Base-by-base conservation (phyloP, 1,284 basidiomycete species). In the Flammula alnicola region DNA sequence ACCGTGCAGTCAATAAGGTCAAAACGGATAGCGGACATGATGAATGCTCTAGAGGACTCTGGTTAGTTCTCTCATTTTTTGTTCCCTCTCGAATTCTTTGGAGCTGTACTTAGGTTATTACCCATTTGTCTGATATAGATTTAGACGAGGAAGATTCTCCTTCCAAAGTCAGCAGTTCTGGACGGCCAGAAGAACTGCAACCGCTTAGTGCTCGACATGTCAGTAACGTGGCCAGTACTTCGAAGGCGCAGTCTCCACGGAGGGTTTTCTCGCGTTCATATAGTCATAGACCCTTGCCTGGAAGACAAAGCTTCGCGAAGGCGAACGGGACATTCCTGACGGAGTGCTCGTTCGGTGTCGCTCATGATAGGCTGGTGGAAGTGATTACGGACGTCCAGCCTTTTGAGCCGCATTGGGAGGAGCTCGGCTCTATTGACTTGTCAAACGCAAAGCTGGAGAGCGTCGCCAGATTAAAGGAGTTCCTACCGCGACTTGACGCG, bases 321-420 rank as follows among this genome's bases (percentile, higher is more conserved):
- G 84, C 80, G 29, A 95, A 95, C 61, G 86, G 81, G 31, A 97
- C 95, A 0, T 95, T 96, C 74, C 75, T 98, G 55, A 91, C 89
- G 3, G 94, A 98, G 63, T 97, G 95, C 63, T 98, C 95, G 22
- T 99, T 99, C 66, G 92, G 84, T 14, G 86, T 98, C 23, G 84
- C 94, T 7, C 91, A 93, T 63, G 95, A 98, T 67, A 83, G 85
- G 37, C 81, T 99, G 2, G 88, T 99, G 1, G 84, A 93, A 68
- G 84, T 93, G 55, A 93, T 99, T 63, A 98, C 95, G 33, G 95
- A 98, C 63, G 86, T 95, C 10, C 90, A 95, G 65, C 94, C 95
- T 1, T 98, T 94, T 71, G 92, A 95, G 65, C 93, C 95, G 12
- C 81, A 93, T 66, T 99, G 96, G 96, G 94, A 98, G 59, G 76